Base-by-base conservation (phyloP, 495 filamentous ascomycete species). In the Penicillium nucicola region DNA sequence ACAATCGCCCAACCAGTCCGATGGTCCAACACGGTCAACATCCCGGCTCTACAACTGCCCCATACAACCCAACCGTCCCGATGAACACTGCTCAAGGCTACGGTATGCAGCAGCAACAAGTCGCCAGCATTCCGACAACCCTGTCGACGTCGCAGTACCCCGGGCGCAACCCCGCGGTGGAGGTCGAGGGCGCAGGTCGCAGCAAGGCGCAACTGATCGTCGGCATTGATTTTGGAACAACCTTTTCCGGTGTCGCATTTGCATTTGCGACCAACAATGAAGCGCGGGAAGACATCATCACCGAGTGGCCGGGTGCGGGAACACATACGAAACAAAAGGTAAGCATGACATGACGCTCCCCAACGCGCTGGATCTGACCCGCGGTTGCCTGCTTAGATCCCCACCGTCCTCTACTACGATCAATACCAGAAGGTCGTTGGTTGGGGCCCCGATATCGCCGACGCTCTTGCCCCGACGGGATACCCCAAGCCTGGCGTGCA, bases 151-250 rank as follows among this genome's bases (percentile, higher is more conserved):
- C 65, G 5, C 71, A 79, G 19, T 83, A 81, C 59, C 65, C 68
- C 13, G 58, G 65, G 48, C 65, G 72, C 31, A 77, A 79, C 53
- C 74, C 77, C 48, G 73, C 79, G 42, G 81, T 82, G 45, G 95
- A 97, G 67, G 87, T 96, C 19, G 91, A 96, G 58, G 90, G 88
- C 22, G 86, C 83, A 46, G 89, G 87, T 60, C 80, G 89, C 40
- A 83, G 75, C 55, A 86, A 85, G 67, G 80, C 84, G 23, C 83
- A 85, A 63, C 68, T 87, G 48, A 87, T 87, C 60, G 84, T 87
- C 11, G 84, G 84, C 56, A 87, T 87, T 62, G 84, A 87, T 55
- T 87, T 87, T 51, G 86, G 86, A 39, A 90, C 86, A 2, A 90
- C 86, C 10, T 90, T 90, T 60, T 88, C 85, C 5, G 86, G 86